Conservation (phyloP, 495 filamentous ascomycete genomes). For the Lichenothelia convexa region DNA sequence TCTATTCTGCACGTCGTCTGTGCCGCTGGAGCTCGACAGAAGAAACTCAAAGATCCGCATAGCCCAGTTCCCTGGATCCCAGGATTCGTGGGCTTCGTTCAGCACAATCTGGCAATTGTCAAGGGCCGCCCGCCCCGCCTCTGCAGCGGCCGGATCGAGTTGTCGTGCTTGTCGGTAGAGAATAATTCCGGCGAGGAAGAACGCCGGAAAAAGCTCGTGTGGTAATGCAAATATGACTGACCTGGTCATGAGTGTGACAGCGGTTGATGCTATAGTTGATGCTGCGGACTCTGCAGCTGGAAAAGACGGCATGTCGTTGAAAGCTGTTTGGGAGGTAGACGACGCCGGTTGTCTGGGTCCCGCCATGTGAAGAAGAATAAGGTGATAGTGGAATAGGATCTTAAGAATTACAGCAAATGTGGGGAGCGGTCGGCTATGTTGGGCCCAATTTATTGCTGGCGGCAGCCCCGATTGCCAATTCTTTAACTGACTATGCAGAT, state of each 20-base stretch:
- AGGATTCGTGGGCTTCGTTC: not conserved
- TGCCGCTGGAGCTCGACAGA: not conserved
- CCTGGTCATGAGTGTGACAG: not conserved
- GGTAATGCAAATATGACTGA: not conserved
- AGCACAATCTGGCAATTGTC: not conserved
- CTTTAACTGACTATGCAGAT: constrained; percentile 1
- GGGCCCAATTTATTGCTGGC: not conserved
- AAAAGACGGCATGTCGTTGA: not conserved
- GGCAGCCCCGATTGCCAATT: constrained; percentile 2
- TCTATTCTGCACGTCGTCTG: not conserved
- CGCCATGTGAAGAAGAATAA: constrained; percentile 2
- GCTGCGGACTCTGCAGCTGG: not conserved
- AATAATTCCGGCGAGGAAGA: not conserved
- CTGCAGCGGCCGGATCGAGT: not conserved
- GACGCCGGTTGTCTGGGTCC: not conserved
- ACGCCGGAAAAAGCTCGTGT: not conserved
- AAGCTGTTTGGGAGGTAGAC: not conserved
- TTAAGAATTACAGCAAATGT: constrained; percentile 1
- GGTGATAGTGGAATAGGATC: constrained; percentile 4
- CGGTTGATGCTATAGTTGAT: not conserved
- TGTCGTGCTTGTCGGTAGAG: not conserved
- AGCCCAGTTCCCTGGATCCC: not conserved
- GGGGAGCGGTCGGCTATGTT: not conserved
- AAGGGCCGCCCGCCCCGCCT: not conserved
- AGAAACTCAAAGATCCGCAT: not conserved